Evolutionary conservation across 2,329 filamentous ascomycete species (phyloP), one percentile per base, ranked within the genome.

Genomic region (Eutypa lata): DNA sequence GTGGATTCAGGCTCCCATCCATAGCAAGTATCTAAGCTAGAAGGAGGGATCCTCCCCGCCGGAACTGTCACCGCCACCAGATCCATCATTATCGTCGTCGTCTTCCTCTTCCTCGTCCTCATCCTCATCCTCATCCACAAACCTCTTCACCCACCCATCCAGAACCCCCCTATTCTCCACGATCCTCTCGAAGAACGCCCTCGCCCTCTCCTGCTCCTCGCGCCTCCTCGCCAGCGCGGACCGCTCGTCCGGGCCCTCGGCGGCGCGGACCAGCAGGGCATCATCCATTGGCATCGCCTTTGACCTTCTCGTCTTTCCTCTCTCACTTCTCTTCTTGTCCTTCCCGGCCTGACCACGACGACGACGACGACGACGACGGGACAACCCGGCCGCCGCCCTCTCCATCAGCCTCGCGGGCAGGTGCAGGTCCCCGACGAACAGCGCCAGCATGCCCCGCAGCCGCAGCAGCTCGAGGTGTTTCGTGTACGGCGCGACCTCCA

Each of bases 351-450:
- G n/a, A n/a, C n/a, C n/a, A n/a, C n/a, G n/a, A n/a, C n/a, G n/a
- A n/a, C n/a, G n/a, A n/a, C 13, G 42, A 22, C 42, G 7, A 8
- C 42, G 42, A 7, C 42, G 21, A 16, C 10, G 16, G 3, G n/a
- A n/a, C 18, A 13, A 13, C 40, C 3, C 40, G 2, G n/a, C n/a
- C n/a, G n/a, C n/a, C 40, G 40, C 51, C 18, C 48, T 48, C 18
- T 51, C 57, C 21, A 61, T 24, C 10, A 71, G 61, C n/a, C 65
- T 59, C 38, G 66, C 61, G 0, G 77, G 76, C 21, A 85, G 62
- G 24, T 73, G 66, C 37, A 96, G 71, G 67, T 96, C 90, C 7
- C 80, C 87, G 16, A 90, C 76, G 77, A 90, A 96, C 16, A 94
- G 73, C 1, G 84, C 82, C 6, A 91, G 72, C 80, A 91, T 90